These are phyloP conservation scores for Sicyos edulis DNA, from an alignment of 306 rosid species.

Conservation along the genomic window DNA sequence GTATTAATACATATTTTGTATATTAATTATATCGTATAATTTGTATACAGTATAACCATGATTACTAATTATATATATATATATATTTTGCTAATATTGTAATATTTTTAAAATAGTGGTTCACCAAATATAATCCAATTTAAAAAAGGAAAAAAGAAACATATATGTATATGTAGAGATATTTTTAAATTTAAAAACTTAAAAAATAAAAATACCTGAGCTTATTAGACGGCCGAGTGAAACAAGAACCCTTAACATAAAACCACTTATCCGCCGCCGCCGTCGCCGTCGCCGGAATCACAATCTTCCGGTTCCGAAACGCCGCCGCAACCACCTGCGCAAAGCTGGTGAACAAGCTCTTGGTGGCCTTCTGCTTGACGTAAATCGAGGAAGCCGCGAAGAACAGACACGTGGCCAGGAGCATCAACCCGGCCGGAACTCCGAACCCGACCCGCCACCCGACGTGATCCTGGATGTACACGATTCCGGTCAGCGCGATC, in stretches of 20 bases:
- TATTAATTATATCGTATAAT: no score
- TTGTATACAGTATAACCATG: no score
- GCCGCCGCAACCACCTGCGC: conserved; percentile 42
- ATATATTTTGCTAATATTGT: no score
- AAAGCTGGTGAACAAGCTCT: conserved; percentile 48
- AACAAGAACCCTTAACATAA: conserved; percentile 40
- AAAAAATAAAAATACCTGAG: conserved; percentile 34
- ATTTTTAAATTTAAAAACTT: no score
- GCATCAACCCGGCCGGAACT: conserved; percentile 54
- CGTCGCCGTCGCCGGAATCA: conserved; percentile 24
- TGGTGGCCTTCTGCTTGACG: conserved; percentile 41
- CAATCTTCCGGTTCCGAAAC: conserved; percentile 38
- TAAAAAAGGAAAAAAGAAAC: no score
- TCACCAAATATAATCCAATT: no score
- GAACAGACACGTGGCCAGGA: conserved; percentile 36
- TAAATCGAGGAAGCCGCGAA: conserved; percentile 43
- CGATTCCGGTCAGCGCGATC: conserved; percentile 42
- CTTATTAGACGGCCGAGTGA: conserved; percentile 46
- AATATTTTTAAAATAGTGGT: no score
- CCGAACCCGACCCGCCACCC: conserved; percentile 75
- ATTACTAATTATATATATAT: no score
- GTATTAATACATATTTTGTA: no score
- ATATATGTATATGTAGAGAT: no score
- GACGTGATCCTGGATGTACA: conserved; percentile 47
- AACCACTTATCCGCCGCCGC: conserved; percentile 22